These are phyloP conservation scores for Cystofilobasidium macerans DNA, from an alignment of 768 basidiomycete species.

Conservation along the genomic window DNA sequence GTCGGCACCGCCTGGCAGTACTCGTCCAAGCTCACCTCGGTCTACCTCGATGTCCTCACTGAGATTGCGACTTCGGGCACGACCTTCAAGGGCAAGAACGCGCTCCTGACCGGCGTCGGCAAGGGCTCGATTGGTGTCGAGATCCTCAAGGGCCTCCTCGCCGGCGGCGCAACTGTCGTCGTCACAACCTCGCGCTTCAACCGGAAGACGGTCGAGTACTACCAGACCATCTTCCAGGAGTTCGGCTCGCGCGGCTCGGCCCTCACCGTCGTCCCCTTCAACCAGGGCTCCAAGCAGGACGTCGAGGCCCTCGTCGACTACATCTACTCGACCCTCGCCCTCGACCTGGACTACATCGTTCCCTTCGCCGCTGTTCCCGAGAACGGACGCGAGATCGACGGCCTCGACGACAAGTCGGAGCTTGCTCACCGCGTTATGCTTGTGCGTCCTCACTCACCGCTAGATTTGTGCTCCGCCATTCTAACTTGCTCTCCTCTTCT, in stretches of 20 bases:
- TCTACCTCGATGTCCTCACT: slow-evolving; percentile 90
- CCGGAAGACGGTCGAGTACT: slow-evolving; percentile 83
- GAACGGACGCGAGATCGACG: slow-evolving; percentile 96
- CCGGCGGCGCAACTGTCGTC: slow-evolving; percentile 91
- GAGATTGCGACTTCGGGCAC: slow-evolving; percentile 98
- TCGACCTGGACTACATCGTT: slow-evolving; percentile 96
- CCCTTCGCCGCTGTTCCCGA: slow-evolving; percentile 98
- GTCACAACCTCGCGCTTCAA: slow-evolving; percentile 97
- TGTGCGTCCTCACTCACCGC: background rate
- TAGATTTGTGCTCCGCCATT: background rate
- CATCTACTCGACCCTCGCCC: slow-evolving; percentile 85
- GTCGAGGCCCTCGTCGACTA: slow-evolving; percentile 97
- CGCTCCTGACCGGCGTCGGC: slow-evolving; percentile 91
- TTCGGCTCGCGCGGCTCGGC: slow-evolving; percentile 92
- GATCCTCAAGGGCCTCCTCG: slow-evolving; percentile 88
- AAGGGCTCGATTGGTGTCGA: slow-evolving; percentile 97
- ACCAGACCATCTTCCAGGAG: slow-evolving; percentile 93
- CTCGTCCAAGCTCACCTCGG: slow-evolving; percentile 77
- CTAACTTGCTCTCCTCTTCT: background rate
- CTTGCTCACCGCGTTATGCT: slow-evolving; percentile 98
- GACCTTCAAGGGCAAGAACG: slow-evolving; percentile 98
- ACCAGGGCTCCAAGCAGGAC: slow-evolving; percentile 97
- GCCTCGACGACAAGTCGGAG: slow-evolving; percentile 92
- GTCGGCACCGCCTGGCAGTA: slow-evolving; percentile 93
- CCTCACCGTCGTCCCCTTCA: slow-evolving; percentile 95